Evolutionary conservation across 2,329 filamentous ascomycete species (phyloP), one percentile per base, ranked within the genome.

Genomic region (Alternaria rosae): DNA sequence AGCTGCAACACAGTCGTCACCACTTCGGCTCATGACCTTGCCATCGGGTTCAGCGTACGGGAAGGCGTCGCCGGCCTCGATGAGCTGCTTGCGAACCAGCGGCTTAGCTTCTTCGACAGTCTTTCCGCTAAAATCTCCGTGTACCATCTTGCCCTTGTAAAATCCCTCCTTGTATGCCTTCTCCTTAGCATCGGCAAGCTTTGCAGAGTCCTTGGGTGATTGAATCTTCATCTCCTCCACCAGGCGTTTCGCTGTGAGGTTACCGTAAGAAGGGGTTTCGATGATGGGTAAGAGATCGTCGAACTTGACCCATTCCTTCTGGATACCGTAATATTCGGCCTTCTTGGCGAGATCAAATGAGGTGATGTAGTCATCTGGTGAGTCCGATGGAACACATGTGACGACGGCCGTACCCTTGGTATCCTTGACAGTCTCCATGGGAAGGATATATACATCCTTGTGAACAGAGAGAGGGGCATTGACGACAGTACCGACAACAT

Each of bases 381-480:
- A 96, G 82, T 99, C 95, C 3, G 93, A 97, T 20, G 95, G 95
- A 13, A 99, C 95, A 42, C 88, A 98, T 1, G 94, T 97, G 51
- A 99, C 95, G 41, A 99, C 94, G 77, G 94, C 95, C 21, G 95
- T 99, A 76, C 95, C 95, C 85, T 99, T 99, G 57, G 91, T 92
- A 15, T 93, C 90, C 71, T 95, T 90, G 48, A 98, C 92, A 1
- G 91, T 91, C 65, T 97, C 93, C 95, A 99, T 99, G 54, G 95
- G 95, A 61, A 99, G 84, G 59, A 99, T 93, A 42, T 93, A 88
- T 25, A 99, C 91, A 48, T 92, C 87, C 57, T 87, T 91, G 82
- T 98, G 92, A 8, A 78, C 68, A 3, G 93, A 97, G 38, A 99
- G 86, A 54, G 95, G 95, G 1, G 95, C 95, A 69, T 95, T 86